These are phyloP conservation scores for Diversispora eburnea DNA, from an alignment of 192 early-diverging fungal species.

Conservation along the genomic window DNA sequence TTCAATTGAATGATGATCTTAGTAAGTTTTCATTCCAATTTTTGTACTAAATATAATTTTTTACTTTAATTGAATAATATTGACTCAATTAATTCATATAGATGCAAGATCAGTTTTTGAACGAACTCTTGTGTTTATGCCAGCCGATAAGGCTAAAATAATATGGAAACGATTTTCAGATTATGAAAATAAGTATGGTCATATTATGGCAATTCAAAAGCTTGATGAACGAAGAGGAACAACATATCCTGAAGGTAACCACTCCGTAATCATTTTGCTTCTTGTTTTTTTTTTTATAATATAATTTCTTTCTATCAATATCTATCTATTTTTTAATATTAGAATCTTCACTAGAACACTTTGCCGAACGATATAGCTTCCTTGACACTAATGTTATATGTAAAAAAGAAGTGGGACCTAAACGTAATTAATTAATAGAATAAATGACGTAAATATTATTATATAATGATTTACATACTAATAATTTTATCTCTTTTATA, in stretches of 20 bases:
- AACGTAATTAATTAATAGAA: constrained; percentile 39
- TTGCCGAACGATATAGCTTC: constrained; percentile 74
- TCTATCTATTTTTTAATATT: background rate
- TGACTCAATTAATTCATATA: constrained; percentile 18
- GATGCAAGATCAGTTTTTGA: constrained; percentile 89
- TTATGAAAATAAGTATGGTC: constrained; percentile 87
- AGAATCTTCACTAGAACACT: constrained; percentile 54
- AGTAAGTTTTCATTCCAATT: constrained; percentile 45
- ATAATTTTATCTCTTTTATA: too few species aligned
- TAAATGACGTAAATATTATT: background rate
- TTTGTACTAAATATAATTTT: background rate
- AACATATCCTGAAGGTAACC: constrained; percentile 69
- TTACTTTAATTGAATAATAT: background rate
- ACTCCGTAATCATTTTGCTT: constrained; percentile 8
- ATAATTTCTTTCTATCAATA: background rate
- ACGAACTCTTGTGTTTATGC: constrained; percentile 68
- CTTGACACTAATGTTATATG: constrained; percentile 70
- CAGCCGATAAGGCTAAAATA: constrained; percentile 62
- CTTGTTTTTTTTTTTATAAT: background rate
- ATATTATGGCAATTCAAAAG: constrained; percentile 68
- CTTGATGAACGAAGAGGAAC: constrained; percentile 76
- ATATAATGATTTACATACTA: background rate
- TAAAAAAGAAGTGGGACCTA: constrained; percentile 71
- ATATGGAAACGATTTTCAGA: constrained; percentile 83
- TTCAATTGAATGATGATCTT: constrained; percentile 85